Evolutionary conservation across 495 filamentous ascomycete genomes (phyloP).

Genomic region (Hamigera avellanea): DNA sequence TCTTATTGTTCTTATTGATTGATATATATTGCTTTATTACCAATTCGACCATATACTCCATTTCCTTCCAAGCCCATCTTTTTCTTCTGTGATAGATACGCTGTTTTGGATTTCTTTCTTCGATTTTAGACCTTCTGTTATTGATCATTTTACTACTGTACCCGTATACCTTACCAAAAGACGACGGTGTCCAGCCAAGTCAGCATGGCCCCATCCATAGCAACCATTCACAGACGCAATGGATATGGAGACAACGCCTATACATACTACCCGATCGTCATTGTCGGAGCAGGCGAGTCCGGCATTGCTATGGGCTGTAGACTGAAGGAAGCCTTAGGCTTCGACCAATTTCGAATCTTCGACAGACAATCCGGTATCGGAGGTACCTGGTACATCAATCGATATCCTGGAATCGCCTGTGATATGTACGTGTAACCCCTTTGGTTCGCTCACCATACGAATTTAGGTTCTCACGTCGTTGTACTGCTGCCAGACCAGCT

Average conservation of each 20-base stretch:
- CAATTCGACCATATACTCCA: too few relatives aligned
- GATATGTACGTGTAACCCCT: conserved; percentile 20
- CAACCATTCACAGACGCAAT: conserved; percentile 32
- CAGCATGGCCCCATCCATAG: conserved; percentile 13
- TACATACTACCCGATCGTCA: conserved; percentile 42
- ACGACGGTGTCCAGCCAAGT: too few relatives aligned
- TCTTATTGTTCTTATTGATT: too few relatives aligned
- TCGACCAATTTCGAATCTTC: conserved; percentile 55
- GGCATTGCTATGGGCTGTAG: conserved; percentile 56
- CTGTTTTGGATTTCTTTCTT: too few relatives aligned
- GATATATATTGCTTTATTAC: too few relatives aligned
- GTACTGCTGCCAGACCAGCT: conserved; percentile 29
- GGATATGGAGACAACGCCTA: conserved; percentile 38
- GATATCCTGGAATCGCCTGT: conserved; percentile 53
- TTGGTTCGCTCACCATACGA: too few relatives aligned
- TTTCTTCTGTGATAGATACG: too few relatives aligned
- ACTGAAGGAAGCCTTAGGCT: conserved; percentile 45
- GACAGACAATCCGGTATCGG: conserved; percentile 50
- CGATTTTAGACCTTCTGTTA: too few relatives aligned
- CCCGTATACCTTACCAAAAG: too few relatives aligned
- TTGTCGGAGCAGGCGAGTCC: conserved; percentile 53
- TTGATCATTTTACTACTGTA: too few relatives aligned
- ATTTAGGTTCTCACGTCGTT: too few relatives aligned
- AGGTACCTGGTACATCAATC: conserved; percentile 59
- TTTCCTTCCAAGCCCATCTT: too few relatives aligned